phyloP scores from a whole-genome alignment of 2,329 filamentous ascomycete genomes.

The Tricladium varicosporioides region DNA sequence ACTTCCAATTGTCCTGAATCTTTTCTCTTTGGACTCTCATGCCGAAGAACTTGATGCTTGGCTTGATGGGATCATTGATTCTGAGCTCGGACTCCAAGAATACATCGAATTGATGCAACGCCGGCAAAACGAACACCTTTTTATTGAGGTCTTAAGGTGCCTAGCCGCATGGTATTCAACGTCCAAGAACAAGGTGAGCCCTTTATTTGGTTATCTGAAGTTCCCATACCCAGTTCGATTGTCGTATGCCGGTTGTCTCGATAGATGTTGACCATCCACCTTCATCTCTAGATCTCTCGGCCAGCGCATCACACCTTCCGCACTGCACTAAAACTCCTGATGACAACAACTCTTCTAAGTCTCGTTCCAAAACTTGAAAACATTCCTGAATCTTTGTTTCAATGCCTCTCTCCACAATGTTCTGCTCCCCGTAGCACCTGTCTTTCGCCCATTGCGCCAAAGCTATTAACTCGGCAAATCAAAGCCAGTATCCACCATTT shows the following conservation, averaged over 20 bases:
- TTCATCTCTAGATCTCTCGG: neutral
- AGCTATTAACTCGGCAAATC: constrained; percentile 6
- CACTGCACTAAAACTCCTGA: constrained; percentile 4
- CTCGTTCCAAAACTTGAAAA: constrained; percentile 3
- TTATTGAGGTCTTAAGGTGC: neutral
- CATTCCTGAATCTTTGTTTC: constrained; percentile 2
- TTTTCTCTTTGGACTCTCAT: neutral
- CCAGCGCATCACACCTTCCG: neutral
- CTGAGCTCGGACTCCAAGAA: neutral
- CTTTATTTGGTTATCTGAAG: neutral
- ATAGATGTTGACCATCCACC: neutral
- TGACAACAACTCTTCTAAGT: constrained; percentile 10
- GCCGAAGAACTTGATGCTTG: constrained; percentile 1
- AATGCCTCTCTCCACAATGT: neutral
- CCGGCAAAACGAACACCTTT: neutral
- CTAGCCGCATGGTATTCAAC: neutral
- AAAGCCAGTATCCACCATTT: constrained; percentile 8
- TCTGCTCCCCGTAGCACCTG: neutral
- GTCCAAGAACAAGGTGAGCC: neutral
- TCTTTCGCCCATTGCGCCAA: constrained; percentile 1
- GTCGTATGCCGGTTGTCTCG: neutral
- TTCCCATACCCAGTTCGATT: neutral
- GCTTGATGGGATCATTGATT: constrained; percentile 6
- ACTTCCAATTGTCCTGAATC: neutral
- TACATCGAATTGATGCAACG: constrained; percentile 1